Evolutionary conservation across 2,329 filamentous ascomycete species (phyloP).

Genomic region (Curvularia eragrostidis): DNA sequence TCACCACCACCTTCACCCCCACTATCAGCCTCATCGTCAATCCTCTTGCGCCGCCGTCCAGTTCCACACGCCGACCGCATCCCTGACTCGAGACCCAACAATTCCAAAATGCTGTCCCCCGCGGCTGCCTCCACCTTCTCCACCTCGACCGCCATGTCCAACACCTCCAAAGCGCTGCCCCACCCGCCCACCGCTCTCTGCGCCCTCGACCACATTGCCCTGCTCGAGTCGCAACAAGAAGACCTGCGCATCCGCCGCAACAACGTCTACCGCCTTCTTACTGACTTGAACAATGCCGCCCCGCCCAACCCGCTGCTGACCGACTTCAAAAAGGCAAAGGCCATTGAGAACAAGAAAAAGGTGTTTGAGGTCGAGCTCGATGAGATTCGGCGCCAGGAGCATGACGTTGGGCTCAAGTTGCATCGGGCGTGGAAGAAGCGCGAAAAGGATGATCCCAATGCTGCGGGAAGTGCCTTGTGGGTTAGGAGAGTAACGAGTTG

Average conservation of each 20-base stretch:
- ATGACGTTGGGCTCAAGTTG: conserved; percentile 51
- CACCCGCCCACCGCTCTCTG: conserved; percentile 44
- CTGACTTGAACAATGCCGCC: conserved; percentile 44
- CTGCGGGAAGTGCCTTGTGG: conserved; percentile 47
- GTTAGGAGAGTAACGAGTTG: conserved; percentile 47
- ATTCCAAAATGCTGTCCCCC: conserved; percentile 22
- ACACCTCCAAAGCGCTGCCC: conserved; percentile 48
- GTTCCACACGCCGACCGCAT: conserved; percentile 35
- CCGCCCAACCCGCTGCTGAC: conserved; percentile 49
- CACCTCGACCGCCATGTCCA: conserved; percentile 28
- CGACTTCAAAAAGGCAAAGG: conserved; percentile 44
- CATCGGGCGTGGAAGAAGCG: conserved; percentile 50
- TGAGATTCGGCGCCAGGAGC: conserved; percentile 48
- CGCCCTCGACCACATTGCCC: conserved; percentile 46
- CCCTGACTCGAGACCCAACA: conserved; percentile 11
- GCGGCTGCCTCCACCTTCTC: conserved; percentile 30
- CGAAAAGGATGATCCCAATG: conserved; percentile 47
- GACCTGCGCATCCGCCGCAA: conserved; percentile 47
- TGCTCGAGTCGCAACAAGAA: conserved; percentile 50
- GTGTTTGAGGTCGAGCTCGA: conserved; percentile 48
- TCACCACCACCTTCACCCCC: conserved; percentile 53
- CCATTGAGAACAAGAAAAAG: conserved; percentile 46
- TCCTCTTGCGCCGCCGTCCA: conserved; percentile 45
- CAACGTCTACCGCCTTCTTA: conserved; percentile 48
- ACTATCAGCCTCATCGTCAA: conserved; percentile 37